Base-by-base conservation (phyloP, 768 basidiomycete species). In the Cantharellus anzutake region DNA sequence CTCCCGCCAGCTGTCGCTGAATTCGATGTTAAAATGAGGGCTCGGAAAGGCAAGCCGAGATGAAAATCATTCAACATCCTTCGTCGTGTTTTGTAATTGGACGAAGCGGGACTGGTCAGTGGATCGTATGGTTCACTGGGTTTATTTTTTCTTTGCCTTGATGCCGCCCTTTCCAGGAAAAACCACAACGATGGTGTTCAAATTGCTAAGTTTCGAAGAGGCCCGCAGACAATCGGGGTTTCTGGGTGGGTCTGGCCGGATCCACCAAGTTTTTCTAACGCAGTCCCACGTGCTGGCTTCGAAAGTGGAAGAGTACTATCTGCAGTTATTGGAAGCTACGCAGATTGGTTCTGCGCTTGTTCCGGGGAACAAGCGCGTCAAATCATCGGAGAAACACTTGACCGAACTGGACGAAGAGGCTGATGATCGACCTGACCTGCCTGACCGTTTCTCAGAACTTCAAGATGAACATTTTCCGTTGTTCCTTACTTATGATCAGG, bases 21-120 rank as follows among this genome's bases (percentile, higher is more conserved):
- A 37, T 42, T 11, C 16, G 11, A 5, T 44, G 7, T 5, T 56
- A 4, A 50, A 51, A 5, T 1, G 4, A 20, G 7, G 41, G 16
- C 44, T 59, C 38, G 16, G 56, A 5, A 20, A 59, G 14, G 57
- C 41, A 75, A 74, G 3, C 64, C 75, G 0, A 70, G 74, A 52
- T 80, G 84, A 64, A 74, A 74, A 81, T 84, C 7, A 76, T 83
- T 16, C 76, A 83, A 51, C 76, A 83, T 63, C 70, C 71, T 0
- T 70, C 74, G 3, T 82, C 82, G 0, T 83, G 80, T 62, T 83
- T 79, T 66, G 81, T 84, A 39, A 67, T 83, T 4, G 82, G 84
- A 0, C 72, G 84, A 35, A 84, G 83, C 64, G 84, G 84, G 2
- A 86, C 84, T 0, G 84, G 84, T 84, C 83, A 64, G 7, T 74